Evolutionary conservation across 129 eudicot genomes (phyloP).

Genomic region (Flaveria linearis): DNA sequence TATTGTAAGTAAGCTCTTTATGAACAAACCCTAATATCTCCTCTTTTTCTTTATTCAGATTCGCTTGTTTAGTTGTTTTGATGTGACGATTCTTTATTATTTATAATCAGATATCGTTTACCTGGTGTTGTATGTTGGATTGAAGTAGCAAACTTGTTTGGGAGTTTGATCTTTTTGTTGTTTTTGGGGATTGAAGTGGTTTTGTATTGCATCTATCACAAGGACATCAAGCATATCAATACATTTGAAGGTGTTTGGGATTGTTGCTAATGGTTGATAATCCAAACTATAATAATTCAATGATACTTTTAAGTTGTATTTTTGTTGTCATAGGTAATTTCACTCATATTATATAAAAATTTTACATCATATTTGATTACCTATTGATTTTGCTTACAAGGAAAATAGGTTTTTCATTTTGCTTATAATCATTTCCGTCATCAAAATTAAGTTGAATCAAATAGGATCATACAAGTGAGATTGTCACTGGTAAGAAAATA

Average conservation of each 20-base stretch:
- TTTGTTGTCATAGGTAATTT: too few relatives aligned
- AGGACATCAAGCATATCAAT: neutral
- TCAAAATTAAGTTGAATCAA: too few relatives aligned
- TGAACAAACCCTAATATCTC: conserved; percentile 23
- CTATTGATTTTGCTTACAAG: too few relatives aligned
- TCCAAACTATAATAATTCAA: too few relatives aligned
- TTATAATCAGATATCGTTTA: conserved; percentile 23
- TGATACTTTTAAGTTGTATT: too few relatives aligned
- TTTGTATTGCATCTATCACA: neutral
- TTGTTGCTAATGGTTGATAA: too few relatives aligned
- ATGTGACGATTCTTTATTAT: conserved; percentile 38
- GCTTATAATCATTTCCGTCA: too few relatives aligned
- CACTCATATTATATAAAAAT: too few relatives aligned
- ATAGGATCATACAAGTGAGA: too few relatives aligned
- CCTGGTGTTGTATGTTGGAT: conserved; percentile 17
- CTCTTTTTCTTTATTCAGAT: neutral
- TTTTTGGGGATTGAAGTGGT: conserved; percentile 6
- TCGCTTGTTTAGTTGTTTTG: conserved; percentile 24
- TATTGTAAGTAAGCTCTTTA: conserved; percentile 39
- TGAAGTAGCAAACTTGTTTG: neutral
- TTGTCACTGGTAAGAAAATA: too few relatives aligned
- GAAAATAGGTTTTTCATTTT: too few relatives aligned
- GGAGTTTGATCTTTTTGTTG: neutral
- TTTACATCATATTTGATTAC: too few relatives aligned
- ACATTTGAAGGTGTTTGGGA: neutral